Evolutionary conservation across 352 stramenopile genomes (phyloP).

Genomic region (Globisporangium cylindrosporum): DNA sequence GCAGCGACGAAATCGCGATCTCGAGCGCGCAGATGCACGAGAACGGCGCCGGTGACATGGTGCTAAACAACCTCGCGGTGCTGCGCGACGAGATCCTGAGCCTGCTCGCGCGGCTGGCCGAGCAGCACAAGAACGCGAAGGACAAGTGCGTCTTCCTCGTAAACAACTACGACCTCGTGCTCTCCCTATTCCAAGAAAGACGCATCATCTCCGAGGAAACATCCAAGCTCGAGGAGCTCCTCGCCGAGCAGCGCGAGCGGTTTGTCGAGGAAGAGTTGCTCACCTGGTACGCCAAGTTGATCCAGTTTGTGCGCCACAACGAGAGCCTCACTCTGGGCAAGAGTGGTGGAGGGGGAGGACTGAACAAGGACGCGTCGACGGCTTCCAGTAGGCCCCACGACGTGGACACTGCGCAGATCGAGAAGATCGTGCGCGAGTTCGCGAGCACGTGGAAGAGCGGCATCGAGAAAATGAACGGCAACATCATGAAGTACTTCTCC

Average conservation of each 20-base stretch:
- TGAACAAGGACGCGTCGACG: neutral
- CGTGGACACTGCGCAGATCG: constrained; percentile 89
- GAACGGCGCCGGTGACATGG: constrained; percentile 89
- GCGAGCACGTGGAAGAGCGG: constrained; percentile 93
- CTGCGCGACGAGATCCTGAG: constrained; percentile 81
- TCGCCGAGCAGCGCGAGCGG: constrained; percentile 91
- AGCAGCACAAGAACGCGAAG: constrained; percentile 91
- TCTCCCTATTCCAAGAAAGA: constrained; percentile 95
- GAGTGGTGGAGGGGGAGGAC: constrained; percentile 6
- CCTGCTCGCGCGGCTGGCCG: constrained; percentile 82
- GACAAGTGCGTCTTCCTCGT: constrained; percentile 97
- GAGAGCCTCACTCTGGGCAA: constrained; percentile 76
- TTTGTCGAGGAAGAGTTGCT: constrained; percentile 97
- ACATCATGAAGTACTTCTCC: constrained; percentile 97
- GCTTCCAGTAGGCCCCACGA: constrained; percentile 23
- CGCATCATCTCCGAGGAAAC: constrained; percentile 93
- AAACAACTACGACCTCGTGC: constrained; percentile 97
- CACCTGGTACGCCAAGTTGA: constrained; percentile 94
- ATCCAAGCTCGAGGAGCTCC: constrained; percentile 92
- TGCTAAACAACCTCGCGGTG: constrained; percentile 90
- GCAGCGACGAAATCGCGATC: constrained; percentile 32
- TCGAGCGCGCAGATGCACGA: constrained; percentile 78
- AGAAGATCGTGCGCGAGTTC: constrained; percentile 96
- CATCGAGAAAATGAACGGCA: constrained; percentile 97
- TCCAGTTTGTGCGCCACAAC: constrained; percentile 96